Conservation (phyloP, 768 basidiomycete genomes). For the Arthromyces matolae region DNA sequence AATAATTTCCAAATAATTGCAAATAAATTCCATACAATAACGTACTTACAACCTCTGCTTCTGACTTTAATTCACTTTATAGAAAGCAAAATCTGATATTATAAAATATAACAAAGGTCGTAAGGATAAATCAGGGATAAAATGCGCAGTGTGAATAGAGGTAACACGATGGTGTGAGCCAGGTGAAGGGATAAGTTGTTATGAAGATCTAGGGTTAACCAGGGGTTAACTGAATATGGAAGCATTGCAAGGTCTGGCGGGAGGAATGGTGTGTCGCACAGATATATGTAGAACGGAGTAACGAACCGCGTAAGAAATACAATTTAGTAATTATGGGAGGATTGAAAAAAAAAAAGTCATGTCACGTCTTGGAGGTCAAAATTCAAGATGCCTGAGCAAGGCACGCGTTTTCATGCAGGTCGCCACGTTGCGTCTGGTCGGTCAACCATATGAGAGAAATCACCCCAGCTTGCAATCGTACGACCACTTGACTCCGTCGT, state of each 20-base stretch:
- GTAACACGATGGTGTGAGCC: no score
- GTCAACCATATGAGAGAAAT: constrained; percentile 40
- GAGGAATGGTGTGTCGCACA: not conserved
- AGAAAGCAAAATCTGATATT: no score
- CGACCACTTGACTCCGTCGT: constrained; percentile 51
- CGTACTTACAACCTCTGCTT: no score
- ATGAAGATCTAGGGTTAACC: no score
- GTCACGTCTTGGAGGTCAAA: constrained; percentile 7
- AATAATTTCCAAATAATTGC: no score
- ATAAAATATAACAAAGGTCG: no score
- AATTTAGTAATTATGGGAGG: no score
- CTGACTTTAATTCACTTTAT: no score
- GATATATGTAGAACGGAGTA: not conserved
- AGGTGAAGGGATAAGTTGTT: no score
- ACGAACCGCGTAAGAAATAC: constrained; percentile 3
- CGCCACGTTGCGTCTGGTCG: constrained; percentile 35
- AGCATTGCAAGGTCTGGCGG: not conserved
- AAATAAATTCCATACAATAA: no score
- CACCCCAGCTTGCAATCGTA: constrained; percentile 48
- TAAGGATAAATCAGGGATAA: no score
- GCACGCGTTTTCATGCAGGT: constrained; percentile 31
- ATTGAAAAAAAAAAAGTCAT: constrained; percentile 10
- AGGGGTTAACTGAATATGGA: not conserved
- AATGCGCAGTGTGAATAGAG: no score
- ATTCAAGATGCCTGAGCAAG: constrained; percentile 9